phyloP scores from a whole-genome alignment of 2,329 filamentous ascomycete species.

The Ceratocystiopsis brevicomis region DNA sequence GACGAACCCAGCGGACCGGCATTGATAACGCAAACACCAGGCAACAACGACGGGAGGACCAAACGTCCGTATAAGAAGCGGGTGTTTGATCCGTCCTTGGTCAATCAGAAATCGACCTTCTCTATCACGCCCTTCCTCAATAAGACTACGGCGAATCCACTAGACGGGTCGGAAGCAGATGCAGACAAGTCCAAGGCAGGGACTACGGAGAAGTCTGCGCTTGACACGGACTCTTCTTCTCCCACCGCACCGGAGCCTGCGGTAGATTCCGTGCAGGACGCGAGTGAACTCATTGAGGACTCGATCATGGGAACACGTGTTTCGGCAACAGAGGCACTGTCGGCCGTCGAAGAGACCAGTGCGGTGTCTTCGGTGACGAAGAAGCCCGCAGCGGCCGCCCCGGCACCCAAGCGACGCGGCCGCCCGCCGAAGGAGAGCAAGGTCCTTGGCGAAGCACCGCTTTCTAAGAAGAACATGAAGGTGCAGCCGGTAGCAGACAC shows the following conservation, averaged over 20 bases:
- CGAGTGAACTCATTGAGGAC: slow-evolving; percentile 6
- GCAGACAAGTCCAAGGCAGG: slow-evolving; percentile 2
- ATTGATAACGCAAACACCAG: slow-evolving; percentile 28
- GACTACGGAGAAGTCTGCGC: not conserved
- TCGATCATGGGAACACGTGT: slow-evolving; percentile 6
- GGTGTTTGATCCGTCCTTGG: slow-evolving; percentile 34
- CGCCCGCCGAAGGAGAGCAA: slow-evolving; percentile 25
- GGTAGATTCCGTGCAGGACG: slow-evolving; percentile 6
- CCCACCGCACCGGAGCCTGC: no score
- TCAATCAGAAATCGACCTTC: slow-evolving; percentile 79
- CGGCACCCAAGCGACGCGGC: slow-evolving; percentile 22
- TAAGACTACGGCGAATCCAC: slow-evolving; percentile 31
- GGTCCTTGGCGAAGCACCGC: slow-evolving; percentile 24
- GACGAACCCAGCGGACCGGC: slow-evolving; percentile 28
- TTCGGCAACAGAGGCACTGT: not conserved
- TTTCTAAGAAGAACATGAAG: slow-evolving; percentile 24
- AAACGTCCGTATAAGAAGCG: slow-evolving; percentile 34
- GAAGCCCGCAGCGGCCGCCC: slow-evolving; percentile 3
- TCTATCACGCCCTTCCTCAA: slow-evolving; percentile 90
- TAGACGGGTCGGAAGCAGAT: slow-evolving; percentile 14
- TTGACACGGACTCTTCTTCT: no score
- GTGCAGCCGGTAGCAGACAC: slow-evolving; percentile 9
- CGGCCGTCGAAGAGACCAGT: not conserved
- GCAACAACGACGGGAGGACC: slow-evolving; percentile 14
- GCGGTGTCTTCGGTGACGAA: not conserved